Base-by-base conservation (phyloP, 306 rosid genomes). In the Cyamopsis tetragonoloba region DNA sequence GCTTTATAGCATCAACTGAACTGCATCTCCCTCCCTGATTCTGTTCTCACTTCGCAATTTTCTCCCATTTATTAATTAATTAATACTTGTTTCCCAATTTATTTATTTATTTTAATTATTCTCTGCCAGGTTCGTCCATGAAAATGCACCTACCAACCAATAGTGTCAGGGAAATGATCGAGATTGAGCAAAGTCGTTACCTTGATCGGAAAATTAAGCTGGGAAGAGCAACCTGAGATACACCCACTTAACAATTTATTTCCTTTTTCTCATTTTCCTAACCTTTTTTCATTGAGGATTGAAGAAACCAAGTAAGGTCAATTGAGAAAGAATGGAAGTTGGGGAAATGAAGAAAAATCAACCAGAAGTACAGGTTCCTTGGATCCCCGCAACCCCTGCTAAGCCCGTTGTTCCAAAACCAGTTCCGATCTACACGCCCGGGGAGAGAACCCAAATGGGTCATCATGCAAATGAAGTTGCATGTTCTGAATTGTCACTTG, bases 371-470 rank as follows among this genome's bases (percentile, higher is more conserved):
- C 57, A 73, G 74, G 55, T 41, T 57, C 62, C 71, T 20, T 77
- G 74, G 85, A 50, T 42, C 43, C 85, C 82, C 7, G 20, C 57
- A 11, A 77, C 80, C 12, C 82, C 82, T 11, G 3, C 18, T 11
- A 81, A 77, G 75, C 75, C 82, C 2, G 13, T 19, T 77, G 9
- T 39, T 7, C 20, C 35, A 2, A 77, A 48, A 73, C 18, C 75
- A 58, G 75, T 18, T 47, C 85, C 80, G 82, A 81, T 81, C 85
- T 81, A 60, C 64, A n/a, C 12, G 0, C 15, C 74, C 11, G 75
- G 1, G 27, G 79, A 48, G 18, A 64, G 46, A 57, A 68, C 62
- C 23, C 58, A 53, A 5, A 32, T 44, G 61, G 68, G 5, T 18
- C 20, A 3, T 32, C 53, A 47, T 54, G 61, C 18, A 48, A 22